phyloP scores from a whole-genome alignment of 176 grass and related monocot species.

The Areca catechu region DNA sequence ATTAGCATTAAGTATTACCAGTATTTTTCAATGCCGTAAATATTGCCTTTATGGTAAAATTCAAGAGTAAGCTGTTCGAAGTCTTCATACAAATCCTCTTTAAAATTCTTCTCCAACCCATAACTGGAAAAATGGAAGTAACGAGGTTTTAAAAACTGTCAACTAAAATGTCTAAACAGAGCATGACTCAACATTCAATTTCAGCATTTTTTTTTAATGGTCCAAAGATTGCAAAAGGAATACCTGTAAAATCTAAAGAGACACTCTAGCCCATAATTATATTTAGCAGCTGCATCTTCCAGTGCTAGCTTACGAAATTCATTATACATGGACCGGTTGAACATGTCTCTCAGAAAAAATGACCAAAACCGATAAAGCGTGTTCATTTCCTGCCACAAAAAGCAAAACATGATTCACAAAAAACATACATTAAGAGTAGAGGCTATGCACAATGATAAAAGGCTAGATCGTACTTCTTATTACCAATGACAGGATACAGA shows the following conservation, averaged over 20 bases:
- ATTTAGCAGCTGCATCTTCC: slow-evolving; percentile 78
- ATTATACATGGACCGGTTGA: slow-evolving; percentile 85
- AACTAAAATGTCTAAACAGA: too few relatives aligned
- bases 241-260: slow-evolving; percentile 99
- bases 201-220: too few relatives aligned
- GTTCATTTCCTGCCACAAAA: slow-evolving; percentile 82
- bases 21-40: slow-evolving; percentile 99
- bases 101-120: slow-evolving; percentile 95
- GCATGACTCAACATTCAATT: too few relatives aligned
- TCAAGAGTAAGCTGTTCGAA: slow-evolving; percentile 76
- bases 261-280: slow-evolving; percentile 93
- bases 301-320: slow-evolving; percentile 75
- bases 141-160: background rate
- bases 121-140: slow-evolving; percentile 51
- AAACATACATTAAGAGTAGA: too few relatives aligned
- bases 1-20: slow-evolving; percentile 41
- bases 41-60: slow-evolving; percentile 69
- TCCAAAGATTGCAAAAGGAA: too few relatives aligned
- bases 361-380: slow-evolving; percentile 98
- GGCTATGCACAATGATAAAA: too few relatives aligned
- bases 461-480: too few relatives aligned
- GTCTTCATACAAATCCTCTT: slow-evolving; percentile 74
- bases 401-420: slow-evolving; percentile 2
- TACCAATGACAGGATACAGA: too few relatives aligned
- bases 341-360: slow-evolving; percentile 90